Conservation (phyloP, 2,329 filamentous ascomycete species). For the Scedosporium aurantiacum region DNA sequence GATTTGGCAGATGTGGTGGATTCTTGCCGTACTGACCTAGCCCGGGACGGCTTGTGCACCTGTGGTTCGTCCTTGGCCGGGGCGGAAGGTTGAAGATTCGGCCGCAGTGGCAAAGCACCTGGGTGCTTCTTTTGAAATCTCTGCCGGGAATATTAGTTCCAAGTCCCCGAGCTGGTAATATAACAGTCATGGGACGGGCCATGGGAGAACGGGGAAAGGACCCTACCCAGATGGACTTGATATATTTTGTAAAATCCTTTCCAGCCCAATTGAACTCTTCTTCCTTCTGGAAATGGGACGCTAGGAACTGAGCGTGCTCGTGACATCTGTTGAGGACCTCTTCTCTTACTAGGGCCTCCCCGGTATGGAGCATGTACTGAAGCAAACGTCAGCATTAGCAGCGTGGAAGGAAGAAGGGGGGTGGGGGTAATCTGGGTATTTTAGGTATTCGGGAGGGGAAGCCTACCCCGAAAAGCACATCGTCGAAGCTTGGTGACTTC, state of each 20-base stretch:
- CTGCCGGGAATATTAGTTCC: not conserved
- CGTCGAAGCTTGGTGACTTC: constrained; percentile 19
- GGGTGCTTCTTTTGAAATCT: not conserved
- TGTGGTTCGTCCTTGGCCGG: no score
- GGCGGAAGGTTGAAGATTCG: not conserved
- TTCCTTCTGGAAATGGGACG: constrained; percentile 38
- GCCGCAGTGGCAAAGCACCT: not conserved
- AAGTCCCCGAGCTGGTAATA: not conserved
- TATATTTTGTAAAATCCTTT: constrained; percentile 39
- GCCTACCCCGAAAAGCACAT: constrained; percentile 22
- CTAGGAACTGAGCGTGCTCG: constrained; percentile 39
- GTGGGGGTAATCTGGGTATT: no score
- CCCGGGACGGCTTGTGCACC: constrained; percentile 12
- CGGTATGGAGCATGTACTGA: constrained; percentile 39
- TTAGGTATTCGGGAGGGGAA: not conserved
- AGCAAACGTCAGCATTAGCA: constrained; percentile 4
- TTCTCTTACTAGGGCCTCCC: constrained; percentile 39
- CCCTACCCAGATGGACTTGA: constrained; percentile 17
- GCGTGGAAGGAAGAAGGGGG: not conserved
- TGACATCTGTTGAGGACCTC: constrained; percentile 36
- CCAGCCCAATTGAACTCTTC: constrained; percentile 27
- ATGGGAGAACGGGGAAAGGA: constrained; percentile 16
- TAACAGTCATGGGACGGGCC: not conserved
- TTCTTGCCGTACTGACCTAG: constrained; percentile 3
- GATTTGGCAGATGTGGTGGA: not conserved